Percentiles rank a stretch among this genome's conserved stretches.
phyloP scores from a whole-genome alignment of 2,329 filamentous ascomycete species.

The Xylariaceae sp. region DNA sequence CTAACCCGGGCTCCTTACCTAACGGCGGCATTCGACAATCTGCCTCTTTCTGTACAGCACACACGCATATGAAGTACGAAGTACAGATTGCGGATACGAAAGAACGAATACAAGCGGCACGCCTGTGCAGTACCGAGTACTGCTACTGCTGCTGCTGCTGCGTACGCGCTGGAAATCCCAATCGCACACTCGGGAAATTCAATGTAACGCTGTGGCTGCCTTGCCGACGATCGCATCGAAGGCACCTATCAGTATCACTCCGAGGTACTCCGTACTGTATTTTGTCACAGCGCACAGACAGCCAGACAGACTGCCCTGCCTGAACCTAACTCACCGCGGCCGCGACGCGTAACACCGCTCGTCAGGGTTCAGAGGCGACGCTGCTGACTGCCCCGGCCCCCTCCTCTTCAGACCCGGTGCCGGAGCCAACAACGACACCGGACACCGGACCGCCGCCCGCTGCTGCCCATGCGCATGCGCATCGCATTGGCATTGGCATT shows the following conservation, averaged over 20 bases:
- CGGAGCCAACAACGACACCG: constrained; percentile 8
- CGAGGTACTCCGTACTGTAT: too few species aligned
- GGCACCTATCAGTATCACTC: neutral
- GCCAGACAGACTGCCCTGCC: too few species aligned
- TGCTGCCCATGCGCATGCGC: too few species aligned
- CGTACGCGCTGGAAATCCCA: constrained; percentile 13
- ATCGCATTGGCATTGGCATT: too few species aligned
- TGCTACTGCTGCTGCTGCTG: constrained; percentile 6
- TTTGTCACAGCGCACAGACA: too few species aligned
- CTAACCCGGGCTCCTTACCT: too few species aligned
- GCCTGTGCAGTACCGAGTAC: neutral
- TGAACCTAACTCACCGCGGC: neutral
- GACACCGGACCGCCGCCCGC: too few species aligned
- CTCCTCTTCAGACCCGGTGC: constrained; percentile 16
- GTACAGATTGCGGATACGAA: neutral
- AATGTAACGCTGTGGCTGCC: constrained; percentile 17
- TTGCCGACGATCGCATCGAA: constrained; percentile 8
- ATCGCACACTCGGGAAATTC: constrained; percentile 11
- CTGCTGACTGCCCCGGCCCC: neutral
- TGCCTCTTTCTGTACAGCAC: constrained; percentile 11
- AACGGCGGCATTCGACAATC: too few species aligned
- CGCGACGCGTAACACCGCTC: neutral
- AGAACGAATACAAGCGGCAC: neutral
- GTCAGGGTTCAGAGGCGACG: neutral
- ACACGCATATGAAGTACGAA: neutral